Conservation (phyloP, 2,329 filamentous ascomycete genomes). For the Orbilia blumenaviensis region DNA sequence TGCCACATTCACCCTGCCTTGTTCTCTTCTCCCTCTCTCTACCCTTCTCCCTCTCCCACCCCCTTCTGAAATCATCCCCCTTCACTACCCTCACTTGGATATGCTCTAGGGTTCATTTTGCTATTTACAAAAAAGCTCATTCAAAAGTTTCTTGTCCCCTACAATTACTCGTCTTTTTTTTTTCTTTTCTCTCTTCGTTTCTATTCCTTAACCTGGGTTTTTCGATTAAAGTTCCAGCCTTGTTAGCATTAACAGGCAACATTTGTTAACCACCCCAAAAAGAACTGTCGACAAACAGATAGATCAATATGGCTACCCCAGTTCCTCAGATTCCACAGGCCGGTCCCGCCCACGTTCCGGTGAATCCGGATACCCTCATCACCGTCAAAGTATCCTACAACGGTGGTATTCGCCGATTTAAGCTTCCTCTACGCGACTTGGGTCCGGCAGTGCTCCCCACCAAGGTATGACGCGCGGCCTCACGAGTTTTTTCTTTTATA, state of each 20-base stretch:
- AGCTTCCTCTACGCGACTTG: slow-evolving; percentile 87
- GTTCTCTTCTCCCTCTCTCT: neutral
- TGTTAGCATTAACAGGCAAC: no score
- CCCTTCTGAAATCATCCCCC: slow-evolving; percentile 14
- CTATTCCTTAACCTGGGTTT: neutral
- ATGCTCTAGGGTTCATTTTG: neutral
- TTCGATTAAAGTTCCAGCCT: slow-evolving; percentile 8
- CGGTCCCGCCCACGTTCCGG: slow-evolving; percentile 50
- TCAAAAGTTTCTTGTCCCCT: no score
- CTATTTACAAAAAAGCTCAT: slow-evolving; percentile 10
- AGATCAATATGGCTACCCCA: slow-evolving; percentile 46
- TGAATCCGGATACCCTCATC: slow-evolving; percentile 74
- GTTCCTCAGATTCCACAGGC: slow-evolving; percentile 40
- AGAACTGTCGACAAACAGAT: slow-evolving; percentile 23
- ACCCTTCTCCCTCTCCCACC: neutral
- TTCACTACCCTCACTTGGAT: neutral
- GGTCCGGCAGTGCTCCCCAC: slow-evolving; percentile 76
- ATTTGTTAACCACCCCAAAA: slow-evolving; percentile 20
- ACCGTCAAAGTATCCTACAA: slow-evolving; percentile 85
- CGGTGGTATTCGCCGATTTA: slow-evolving; percentile 81
- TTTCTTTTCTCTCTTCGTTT: neutral
- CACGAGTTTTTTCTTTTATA: no score
- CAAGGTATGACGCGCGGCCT: slow-evolving; percentile 71
- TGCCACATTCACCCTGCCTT: slow-evolving; percentile 32
- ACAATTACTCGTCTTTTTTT: neutral